These are phyloP conservation scores for Gnaphalium uliginosum DNA, from an alignment of 129 eudicot genomes.

Conservation along the genomic window DNA sequence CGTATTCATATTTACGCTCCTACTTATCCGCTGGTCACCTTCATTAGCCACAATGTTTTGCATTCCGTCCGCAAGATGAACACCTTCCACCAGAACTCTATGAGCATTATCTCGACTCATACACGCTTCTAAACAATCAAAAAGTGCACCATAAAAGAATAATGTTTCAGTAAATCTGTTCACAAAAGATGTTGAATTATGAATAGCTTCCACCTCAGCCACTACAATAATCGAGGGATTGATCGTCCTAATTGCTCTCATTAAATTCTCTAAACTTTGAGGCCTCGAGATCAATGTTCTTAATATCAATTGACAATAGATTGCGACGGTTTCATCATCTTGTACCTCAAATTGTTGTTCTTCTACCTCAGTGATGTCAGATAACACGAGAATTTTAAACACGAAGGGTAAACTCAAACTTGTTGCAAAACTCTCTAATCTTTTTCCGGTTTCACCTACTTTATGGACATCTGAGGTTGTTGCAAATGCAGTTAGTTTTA, in stretches of 20 bases:
- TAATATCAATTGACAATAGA: slow-evolving; percentile 42
- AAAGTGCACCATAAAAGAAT: slow-evolving; percentile 45
- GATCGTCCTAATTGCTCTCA: slow-evolving; percentile 43
- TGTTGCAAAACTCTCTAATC: slow-evolving; percentile 46
- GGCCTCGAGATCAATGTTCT: slow-evolving; percentile 52
- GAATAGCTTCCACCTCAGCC: slow-evolving; percentile 58
- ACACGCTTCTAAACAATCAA: slow-evolving; percentile 61
- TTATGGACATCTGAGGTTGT: slow-evolving; percentile 29
- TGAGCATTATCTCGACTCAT: slow-evolving; percentile 36
- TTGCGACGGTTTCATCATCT: slow-evolving; percentile 43
- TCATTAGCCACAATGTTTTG: slow-evolving; percentile 50
- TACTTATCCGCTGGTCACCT: slow-evolving; percentile 43
- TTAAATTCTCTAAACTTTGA: slow-evolving; percentile 37
- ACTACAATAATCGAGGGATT: slow-evolving; percentile 53
- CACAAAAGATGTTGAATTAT: slow-evolving; percentile 57
- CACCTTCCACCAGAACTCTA: slow-evolving; percentile 44
- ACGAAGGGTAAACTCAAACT: slow-evolving; percentile 48
- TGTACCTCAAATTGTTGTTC: slow-evolving; percentile 41
- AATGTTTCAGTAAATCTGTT: slow-evolving; percentile 54
- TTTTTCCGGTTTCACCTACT: slow-evolving; percentile 46
- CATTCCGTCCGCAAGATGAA: slow-evolving; percentile 50
- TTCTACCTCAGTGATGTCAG: slow-evolving; percentile 44
- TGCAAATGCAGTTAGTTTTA: slow-evolving; percentile 50
- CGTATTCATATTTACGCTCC: slow-evolving; percentile 50
- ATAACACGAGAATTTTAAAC: slow-evolving; percentile 42